Percentiles rank a stretch among this genome's conserved stretches.
Conservation (phyloP, 768 basidiomycete genomes). For the Amanita phalloides region DNA sequence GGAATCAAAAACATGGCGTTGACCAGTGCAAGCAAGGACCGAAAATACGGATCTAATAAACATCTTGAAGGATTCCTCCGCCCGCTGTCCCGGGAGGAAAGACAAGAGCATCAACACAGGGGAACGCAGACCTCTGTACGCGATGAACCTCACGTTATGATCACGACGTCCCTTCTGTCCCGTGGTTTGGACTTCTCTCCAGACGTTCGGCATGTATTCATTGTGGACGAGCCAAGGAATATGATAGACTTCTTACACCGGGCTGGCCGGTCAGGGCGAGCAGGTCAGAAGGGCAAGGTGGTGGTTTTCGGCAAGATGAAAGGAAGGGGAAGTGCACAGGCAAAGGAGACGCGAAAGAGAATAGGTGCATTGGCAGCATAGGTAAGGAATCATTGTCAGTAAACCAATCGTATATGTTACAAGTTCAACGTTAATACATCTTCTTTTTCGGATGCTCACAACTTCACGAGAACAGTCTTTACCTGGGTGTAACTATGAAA, state of each 20-base stretch:
- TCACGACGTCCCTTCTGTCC: slow-evolving; percentile 87
- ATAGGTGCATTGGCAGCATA: slow-evolving; percentile 15
- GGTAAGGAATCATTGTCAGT: not conserved
- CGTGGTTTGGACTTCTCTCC: slow-evolving; percentile 85
- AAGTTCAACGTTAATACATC: too few species aligned
- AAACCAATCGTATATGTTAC: too few species aligned
- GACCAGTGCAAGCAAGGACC: slow-evolving; percentile 47
- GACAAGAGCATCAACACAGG: slow-evolving; percentile 5
- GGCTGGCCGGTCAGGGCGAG: slow-evolving; percentile 75
- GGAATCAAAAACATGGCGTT: slow-evolving; percentile 56
- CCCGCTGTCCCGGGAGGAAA: slow-evolving; percentile 9
- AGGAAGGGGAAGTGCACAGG: slow-evolving; percentile 48
- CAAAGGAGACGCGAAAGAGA: slow-evolving; percentile 39
- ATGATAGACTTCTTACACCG: slow-evolving; percentile 90
- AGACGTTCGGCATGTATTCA: slow-evolving; percentile 69
- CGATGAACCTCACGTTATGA: slow-evolving; percentile 49
- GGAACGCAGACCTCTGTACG: slow-evolving; percentile 1
- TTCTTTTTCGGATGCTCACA: not conserved
- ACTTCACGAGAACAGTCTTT: not conserved
- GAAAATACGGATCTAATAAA: slow-evolving; percentile 61
- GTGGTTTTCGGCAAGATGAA: slow-evolving; percentile 66
- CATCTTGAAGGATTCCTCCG: slow-evolving; percentile 71
- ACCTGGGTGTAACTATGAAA: not conserved
- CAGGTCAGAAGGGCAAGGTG: slow-evolving; percentile 59
- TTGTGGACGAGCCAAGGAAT: slow-evolving; percentile 81